Conservation (phyloP, 306 rosid species). For the Dalbergia oliveri region DNA sequence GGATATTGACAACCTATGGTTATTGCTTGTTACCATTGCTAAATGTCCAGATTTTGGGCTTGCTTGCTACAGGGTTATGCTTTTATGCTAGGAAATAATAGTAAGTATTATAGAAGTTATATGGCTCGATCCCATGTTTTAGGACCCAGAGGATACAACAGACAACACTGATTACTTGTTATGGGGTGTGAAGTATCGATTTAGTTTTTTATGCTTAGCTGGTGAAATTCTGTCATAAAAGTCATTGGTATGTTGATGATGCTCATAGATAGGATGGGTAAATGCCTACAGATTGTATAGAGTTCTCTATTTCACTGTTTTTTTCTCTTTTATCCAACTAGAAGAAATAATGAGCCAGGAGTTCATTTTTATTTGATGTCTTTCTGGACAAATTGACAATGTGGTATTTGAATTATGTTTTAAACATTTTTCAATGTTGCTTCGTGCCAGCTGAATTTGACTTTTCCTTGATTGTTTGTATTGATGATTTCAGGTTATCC, state of each 20-base stretch:
- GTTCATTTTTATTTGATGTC: background rate
- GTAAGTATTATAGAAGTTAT: background rate
- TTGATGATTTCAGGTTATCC: constrained; percentile 64
- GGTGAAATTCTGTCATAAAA: background rate
- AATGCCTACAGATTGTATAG: background rate
- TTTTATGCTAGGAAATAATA: background rate
- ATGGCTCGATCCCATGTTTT: background rate
- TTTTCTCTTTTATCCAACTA: background rate
- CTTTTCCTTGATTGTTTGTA: constrained; percentile 6
- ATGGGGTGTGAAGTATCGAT: background rate
- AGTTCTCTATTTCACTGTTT: background rate
- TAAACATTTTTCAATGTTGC: background rate
- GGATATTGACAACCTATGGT: background rate
- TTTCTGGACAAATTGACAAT: background rate
- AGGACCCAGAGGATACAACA: constrained; percentile 17
- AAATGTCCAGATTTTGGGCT: background rate
- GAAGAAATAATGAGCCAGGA: background rate
- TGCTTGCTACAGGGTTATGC: background rate
- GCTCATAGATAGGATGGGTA: background rate
- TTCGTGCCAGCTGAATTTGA: background rate
- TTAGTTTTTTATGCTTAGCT: constrained; percentile 19
- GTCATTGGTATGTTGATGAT: background rate
- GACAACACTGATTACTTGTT: background rate
- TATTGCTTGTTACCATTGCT: background rate
- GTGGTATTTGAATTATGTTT: constrained; percentile 5